These are phyloP conservation scores for Pseudomassariella vexata DNA, from an alignment of 2,329 filamentous ascomycete genomes.

Conservation along the genomic window DNA sequence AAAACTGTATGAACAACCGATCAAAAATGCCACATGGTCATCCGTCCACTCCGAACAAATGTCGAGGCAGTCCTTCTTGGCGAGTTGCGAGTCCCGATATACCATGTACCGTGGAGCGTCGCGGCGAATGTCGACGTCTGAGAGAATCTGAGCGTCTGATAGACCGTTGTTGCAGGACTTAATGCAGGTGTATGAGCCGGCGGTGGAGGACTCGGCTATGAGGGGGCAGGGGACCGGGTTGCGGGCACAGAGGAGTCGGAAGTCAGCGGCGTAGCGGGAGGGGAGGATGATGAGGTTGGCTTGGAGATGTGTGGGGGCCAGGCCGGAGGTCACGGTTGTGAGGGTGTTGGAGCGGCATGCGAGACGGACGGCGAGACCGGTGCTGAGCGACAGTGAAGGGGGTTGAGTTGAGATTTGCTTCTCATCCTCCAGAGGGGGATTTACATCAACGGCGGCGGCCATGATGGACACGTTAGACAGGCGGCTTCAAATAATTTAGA, in stretches of 20 bases:
- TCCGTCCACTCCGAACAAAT: conserved; percentile 47
- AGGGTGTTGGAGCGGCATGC: conserved; percentile 34
- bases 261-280: conserved; percentile 49
- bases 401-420: too few relatives aligned
- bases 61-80: conserved; percentile 31
- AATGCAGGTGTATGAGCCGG: conserved; percentile 36
- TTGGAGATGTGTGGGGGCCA: conserved; percentile 51
- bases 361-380: conserved; percentile 34
- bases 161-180: conserved; percentile 22
- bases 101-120: conserved; percentile 55
- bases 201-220: conserved; percentile 42
- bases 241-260: conserved; percentile 50
- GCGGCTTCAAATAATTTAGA: too few relatives aligned
- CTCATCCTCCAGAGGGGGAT: too few relatives aligned
- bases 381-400: background rate
- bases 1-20: conserved; percentile 61
- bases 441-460: too few relatives aligned
- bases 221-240: conserved; percentile 60
- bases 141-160: conserved; percentile 18
- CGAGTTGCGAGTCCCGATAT: conserved; percentile 42
- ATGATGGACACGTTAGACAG: too few relatives aligned
- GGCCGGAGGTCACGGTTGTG: conserved; percentile 42
- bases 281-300: conserved; percentile 59
- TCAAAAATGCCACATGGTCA: conserved; percentile 56
- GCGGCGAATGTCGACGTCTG: conserved; percentile 47